Evolutionary conservation across 1,139 yeast genomes (phyloP).

Genomic region (Wickerhamomyces sp.): DNA sequence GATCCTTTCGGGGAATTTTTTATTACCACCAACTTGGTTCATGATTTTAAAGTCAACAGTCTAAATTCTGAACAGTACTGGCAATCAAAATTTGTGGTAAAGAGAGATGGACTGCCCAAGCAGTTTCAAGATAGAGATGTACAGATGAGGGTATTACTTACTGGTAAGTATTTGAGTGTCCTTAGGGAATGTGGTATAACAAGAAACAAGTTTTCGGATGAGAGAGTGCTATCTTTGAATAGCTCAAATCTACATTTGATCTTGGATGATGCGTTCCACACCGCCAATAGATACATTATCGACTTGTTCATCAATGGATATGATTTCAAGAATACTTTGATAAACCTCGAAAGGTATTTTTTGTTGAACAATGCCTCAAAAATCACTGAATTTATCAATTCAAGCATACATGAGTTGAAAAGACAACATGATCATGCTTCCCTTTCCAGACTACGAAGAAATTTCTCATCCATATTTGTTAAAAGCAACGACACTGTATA

Average conservation of each 20-base stretch:
- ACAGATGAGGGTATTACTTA: conserved; percentile 62
- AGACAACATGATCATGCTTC: conserved; percentile 34
- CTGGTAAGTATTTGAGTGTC: conserved; percentile 83
- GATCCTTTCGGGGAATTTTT: conserved; percentile 86
- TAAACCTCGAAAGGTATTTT: conserved; percentile 48
- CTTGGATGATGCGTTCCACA: conserved; percentile 56
- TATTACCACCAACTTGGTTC: conserved; percentile 38
- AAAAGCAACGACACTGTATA: conserved; percentile 18
- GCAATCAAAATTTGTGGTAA: conserved; percentile 75
- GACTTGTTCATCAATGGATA: conserved; percentile 59
- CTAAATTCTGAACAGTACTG: conserved; percentile 71
- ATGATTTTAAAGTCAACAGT: conserved; percentile 34
- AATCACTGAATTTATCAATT: conserved; percentile 34
- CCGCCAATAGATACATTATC: conserved; percentile 64
- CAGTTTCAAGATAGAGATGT: conserved; percentile 54
- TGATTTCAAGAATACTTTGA: conserved; percentile 41
- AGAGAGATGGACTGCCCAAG: conserved; percentile 70
- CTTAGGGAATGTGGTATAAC: conserved; percentile 39
- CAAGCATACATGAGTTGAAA: conserved; percentile 35
- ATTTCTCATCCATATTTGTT: conserved; percentile 15
- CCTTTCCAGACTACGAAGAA: conserved; percentile 32
- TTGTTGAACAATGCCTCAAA: conserved; percentile 33
- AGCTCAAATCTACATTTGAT: conserved; percentile 55
- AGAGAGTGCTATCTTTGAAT: conserved; percentile 40
- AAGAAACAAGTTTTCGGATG: conserved; percentile 17